Base-by-base conservation (phyloP, 805 yeast genomes). In the Cyberlindnera xishuangbannaensis region DNA sequence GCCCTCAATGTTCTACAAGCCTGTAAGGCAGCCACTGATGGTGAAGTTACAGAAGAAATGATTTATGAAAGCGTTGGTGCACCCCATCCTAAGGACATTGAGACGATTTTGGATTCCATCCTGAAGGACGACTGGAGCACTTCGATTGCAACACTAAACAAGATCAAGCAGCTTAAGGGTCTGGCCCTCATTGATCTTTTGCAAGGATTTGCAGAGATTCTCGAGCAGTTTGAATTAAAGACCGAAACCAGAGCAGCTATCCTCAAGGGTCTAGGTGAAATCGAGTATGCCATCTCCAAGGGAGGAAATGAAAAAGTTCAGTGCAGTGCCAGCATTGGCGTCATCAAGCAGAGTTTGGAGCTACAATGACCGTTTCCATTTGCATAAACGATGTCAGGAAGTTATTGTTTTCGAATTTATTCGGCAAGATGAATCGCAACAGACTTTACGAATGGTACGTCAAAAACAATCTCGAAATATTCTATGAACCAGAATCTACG, bases 21-120 rank as follows among this genome's bases (percentile, higher is more conserved):
- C 0, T 85, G 97, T 57, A 74, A 82, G 41, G 88, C 96, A 0
- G 83, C 95, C 2, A 53, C 73, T 14, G 76, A 73, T 21, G 67
- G 28, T n/a, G 75, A 72, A 31, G 81, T 92, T 25, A 71, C 80
- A 18, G 73, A 71, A 19, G 78, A 76, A 34, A 79, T 83, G 77
- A 78, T 92, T 23, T 92, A 85, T 56, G 95, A 88, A 43, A 88
- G 97, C 55, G 80, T 92, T 20, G 99, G 99, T 2, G 88, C 95
- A 1, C 97, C 98, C 4, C 83, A 83, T 43, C 97, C 97, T 1
- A 71, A 68, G 25, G 95, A 88, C 45, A 70, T 92, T 16, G 83
- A 83, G 47, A 64, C 76, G 0, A 78, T 87, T 5, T 62, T 92
- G 39, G 81, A 80, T 42, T 73, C 94, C 5, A 76, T 90, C 17